Evolutionary conservation across 371 early-diverging fungal genomes (phyloP), one percentile per base, ranked within the genome.

Genomic region (Mucor saturninus): DNA sequence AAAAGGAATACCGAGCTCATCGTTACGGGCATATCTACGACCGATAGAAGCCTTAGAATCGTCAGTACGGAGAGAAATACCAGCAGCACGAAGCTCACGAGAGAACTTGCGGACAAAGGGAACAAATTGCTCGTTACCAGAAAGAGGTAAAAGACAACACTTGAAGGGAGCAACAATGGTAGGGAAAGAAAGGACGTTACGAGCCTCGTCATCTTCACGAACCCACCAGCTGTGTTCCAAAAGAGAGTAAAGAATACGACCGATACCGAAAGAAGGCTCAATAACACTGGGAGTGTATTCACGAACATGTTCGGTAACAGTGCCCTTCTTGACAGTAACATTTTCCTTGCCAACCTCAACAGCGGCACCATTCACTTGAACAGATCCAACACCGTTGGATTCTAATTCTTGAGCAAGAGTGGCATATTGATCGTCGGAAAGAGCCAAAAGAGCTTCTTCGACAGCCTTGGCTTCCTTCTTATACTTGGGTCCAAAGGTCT

Each of bases 221-320:
- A 86, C 83, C 86, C 89, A 97, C 88, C 90, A 99, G 61, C 89
- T 85, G 79, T 99, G 99, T 83, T 99, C 99, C 65, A 99, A 79
- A 37, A 99, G 90, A 39, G 96, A 88, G 81, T 99, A 98, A 55
- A 99, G 83, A 65, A 99, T 99, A 73, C 99, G 96, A 62, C 99
- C 99, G 67, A 99, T 93, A 84, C 99, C 99, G 82, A 99, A 99
- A 30, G 99, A 99, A 45, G 99, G 99, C 81, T 99, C 99, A 73
- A 99, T 99, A 70, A 99, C 99, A 73, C 94, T 96, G 45, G 99
- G 99, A 9, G 89, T 91, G 81, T 91, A 98, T 83, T 98, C 98
- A 77, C 97, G 94, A 37, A 97, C 82, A 65, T 91, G 84, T 62
- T 93, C 92, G 42, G 90, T 95, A 55, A 94, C 83, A 9, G 91